A percentile compares a stretch with the other conserved stretches of the same genome.
These are phyloP conservation scores for Venturia oleaginea DNA, from an alignment of 2,329 filamentous ascomycete genomes.

Conservation along the genomic window DNA sequence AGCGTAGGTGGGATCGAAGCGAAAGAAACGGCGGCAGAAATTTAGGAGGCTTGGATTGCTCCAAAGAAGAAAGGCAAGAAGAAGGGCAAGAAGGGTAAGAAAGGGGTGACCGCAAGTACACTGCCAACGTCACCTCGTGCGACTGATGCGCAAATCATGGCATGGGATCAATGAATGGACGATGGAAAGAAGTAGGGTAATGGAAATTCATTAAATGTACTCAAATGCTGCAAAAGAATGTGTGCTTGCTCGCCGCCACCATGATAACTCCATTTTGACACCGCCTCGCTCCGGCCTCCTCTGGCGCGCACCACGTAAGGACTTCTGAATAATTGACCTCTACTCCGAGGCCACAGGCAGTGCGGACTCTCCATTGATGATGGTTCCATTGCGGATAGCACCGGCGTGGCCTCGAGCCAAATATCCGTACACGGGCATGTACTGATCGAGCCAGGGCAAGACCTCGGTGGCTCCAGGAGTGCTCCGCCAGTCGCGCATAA, in stretches of 20 bases:
- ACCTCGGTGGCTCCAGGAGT: conserved; percentile 44
- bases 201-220: background rate
- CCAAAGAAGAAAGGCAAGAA: background rate
- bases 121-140: background rate
- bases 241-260: background rate
- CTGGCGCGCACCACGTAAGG: background rate
- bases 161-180: background rate
- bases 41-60: too few species aligned
- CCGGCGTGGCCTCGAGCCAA: conserved; percentile 53
- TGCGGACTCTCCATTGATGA: conserved; percentile 44
- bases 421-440: conserved; percentile 56
- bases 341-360: background rate
- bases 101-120: background rate
- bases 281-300: background rate
- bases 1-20: background rate
- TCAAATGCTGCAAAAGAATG: background rate
- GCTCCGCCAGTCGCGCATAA: conserved; percentile 63
- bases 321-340: background rate
- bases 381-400: conserved; percentile 50
- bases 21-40: background rate
- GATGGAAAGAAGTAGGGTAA: background rate
- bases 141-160: background rate
- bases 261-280: too few species aligned
- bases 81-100: background rate
- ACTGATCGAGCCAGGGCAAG: conserved; percentile 55